phyloP scores from a whole-genome alignment of 441 rosid species.

The Syzygium syzygioides region DNA sequence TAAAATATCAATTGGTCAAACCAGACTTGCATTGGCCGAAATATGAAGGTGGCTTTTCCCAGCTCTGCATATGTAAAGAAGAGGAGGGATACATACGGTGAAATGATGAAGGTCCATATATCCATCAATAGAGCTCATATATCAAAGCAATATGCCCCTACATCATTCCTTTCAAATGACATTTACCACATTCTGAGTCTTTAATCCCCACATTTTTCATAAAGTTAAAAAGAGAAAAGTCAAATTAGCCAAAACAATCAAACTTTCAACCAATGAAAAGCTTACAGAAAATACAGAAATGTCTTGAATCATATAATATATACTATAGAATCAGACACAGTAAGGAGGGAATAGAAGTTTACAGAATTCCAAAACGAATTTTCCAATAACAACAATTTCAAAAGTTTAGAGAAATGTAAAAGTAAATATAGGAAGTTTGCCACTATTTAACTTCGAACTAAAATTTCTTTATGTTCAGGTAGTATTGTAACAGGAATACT shows the following conservation, averaged over 20 bases:
- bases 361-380: neutral
- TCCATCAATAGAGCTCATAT: neutral
- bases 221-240: neutral
- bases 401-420: neutral
- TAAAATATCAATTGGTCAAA: neutral
- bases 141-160: neutral
- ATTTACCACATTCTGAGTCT: neutral
- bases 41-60: neutral
- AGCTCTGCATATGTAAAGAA: neutral
- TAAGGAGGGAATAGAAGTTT: neutral
- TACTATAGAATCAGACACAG: neutral
- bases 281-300: neutral
- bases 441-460: neutral
- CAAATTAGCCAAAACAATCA: neutral
- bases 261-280: neutral
- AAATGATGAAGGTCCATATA: neutral
- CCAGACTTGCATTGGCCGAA: neutral
- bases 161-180: neutral
- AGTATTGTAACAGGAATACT: neutral
- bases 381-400: neutral
- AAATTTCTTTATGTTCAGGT: neutral
- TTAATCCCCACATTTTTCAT: neutral
- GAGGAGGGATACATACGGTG: neutral
- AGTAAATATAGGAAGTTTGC: neutral
- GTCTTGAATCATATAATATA: neutral